Percentiles rank a stretch among this genome's conserved stretches.
These are phyloP conservation scores for Perilla frutescens DNA, from an alignment of 257 asterid species.

Conservation along the genomic window DNA sequence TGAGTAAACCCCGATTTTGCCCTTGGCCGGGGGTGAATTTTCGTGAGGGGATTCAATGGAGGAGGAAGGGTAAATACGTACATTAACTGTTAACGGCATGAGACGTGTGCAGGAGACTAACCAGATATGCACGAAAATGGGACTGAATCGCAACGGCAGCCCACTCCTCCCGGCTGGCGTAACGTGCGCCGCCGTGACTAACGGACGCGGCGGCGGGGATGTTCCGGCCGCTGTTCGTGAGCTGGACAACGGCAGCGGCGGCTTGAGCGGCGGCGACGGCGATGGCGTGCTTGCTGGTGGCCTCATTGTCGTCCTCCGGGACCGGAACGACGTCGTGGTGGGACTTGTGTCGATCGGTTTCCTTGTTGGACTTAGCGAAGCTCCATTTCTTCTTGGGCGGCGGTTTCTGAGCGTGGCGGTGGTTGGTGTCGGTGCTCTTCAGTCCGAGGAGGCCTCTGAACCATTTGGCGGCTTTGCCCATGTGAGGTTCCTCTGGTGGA, in stretches of 20 bases:
- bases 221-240: conserved; percentile 60
- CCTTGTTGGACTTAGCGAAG: conserved; percentile 53
- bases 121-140: conserved; percentile 65
- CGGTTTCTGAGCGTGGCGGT: conserved; percentile 36
- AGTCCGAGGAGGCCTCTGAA: conserved; percentile 80
- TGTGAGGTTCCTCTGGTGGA: conserved; percentile 19
- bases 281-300: conserved; percentile 66
- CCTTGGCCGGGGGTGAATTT: not conserved
- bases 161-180: conserved; percentile 41
- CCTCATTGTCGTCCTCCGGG: conserved; percentile 38
- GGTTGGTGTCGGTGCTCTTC: conserved; percentile 45
- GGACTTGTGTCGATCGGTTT: conserved; percentile 33
- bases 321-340: conserved; percentile 17
- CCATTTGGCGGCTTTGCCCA: conserved; percentile 93
- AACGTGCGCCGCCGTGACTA: conserved; percentile 25
- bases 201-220: conserved; percentile 21
- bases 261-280: conserved; percentile 80
- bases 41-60: not conserved
- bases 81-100: conserved; percentile 6
- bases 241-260: conserved; percentile 73
- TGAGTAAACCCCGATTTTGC: not conserved
- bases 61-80: conserved; percentile 13
- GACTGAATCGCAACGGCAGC: conserved; percentile 53
- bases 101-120: conserved; percentile 27
- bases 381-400: conserved; percentile 71